Conservation (phyloP, 192 early-diverging fungal species). For the Paraglomus occultum region DNA sequence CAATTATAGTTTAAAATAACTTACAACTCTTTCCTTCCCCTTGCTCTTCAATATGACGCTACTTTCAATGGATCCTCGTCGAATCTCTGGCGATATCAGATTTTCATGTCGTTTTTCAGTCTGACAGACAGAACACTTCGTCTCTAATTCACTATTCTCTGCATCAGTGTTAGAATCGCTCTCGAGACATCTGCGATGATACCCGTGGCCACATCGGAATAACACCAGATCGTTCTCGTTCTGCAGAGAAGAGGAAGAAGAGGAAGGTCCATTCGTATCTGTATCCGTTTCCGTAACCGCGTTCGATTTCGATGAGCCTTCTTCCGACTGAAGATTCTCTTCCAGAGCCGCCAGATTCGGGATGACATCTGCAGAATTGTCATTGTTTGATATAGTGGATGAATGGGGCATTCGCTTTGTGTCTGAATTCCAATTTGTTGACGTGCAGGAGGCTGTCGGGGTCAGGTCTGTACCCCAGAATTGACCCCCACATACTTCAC, state of each 20-base stretch:
- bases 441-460: slow-evolving; percentile 33
- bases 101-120: slow-evolving; percentile 20
- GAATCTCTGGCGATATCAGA: too few relatives aligned
- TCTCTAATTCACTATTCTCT: slow-evolving; percentile 10
- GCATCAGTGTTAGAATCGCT: slow-evolving; percentile 8
- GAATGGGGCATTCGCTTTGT: slow-evolving; percentile 34
- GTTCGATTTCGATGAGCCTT: not conserved
- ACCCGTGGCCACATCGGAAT: slow-evolving; percentile 56
- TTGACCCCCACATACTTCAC: slow-evolving; percentile 51
- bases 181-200: slow-evolving; percentile 50
- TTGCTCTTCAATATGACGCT: not conserved
- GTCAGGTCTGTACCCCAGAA: slow-evolving; percentile 50
- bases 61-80: not conserved
- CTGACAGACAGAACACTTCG: slow-evolving; percentile 25
- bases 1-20: not conserved
- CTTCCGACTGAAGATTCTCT: slow-evolving; percentile 27
- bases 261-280: not conserved
- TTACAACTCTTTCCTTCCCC: slow-evolving; percentile 26
- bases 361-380: slow-evolving; percentile 37
- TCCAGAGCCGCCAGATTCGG: slow-evolving; percentile 36
- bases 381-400: slow-evolving; percentile 32
- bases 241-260: slow-evolving; percentile 1
- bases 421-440: slow-evolving; percentile 40
- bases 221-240: slow-evolving; percentile 43
- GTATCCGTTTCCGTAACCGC: too few relatives aligned